Conservation (phyloP, 2,329 filamentous ascomycete genomes). For the Dendrostoma leiphaemia region DNA sequence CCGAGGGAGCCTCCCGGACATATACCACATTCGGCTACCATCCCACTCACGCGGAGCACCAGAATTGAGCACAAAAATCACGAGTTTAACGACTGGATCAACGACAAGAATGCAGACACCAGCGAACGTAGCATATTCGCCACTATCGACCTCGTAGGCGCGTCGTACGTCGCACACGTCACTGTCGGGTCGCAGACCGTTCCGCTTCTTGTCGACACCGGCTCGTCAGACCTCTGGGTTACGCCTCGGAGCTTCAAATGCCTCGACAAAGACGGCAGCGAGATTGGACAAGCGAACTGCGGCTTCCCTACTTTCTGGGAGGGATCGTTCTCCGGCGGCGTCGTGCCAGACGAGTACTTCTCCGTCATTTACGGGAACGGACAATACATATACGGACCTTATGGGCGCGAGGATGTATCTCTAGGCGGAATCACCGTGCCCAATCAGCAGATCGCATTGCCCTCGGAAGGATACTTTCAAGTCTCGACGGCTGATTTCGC, state of each 20-base stretch:
- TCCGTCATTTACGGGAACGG: slow-evolving; percentile 10
- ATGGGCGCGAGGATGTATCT: slow-evolving; percentile 7
- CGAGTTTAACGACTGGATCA: neutral
- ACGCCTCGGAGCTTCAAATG: slow-evolving; percentile 7
- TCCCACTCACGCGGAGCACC: neutral
- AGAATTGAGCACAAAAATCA: neutral
- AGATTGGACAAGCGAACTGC: neutral
- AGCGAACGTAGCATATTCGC: neutral
- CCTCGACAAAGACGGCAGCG: neutral
- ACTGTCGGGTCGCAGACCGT: slow-evolving; percentile 24
- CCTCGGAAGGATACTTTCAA: slow-evolving; percentile 3
- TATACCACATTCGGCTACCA: neutral
- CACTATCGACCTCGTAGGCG: neutral
- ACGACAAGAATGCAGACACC: neutral
- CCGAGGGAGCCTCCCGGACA: no score
- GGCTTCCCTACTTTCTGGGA: slow-evolving; percentile 3
- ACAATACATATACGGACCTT: slow-evolving; percentile 11
- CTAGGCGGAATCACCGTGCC: slow-evolving; percentile 6
- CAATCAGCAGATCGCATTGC: slow-evolving; percentile 10
- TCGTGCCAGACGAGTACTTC: slow-evolving; percentile 8
- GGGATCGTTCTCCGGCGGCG: neutral
- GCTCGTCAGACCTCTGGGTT: slow-evolving; percentile 22
- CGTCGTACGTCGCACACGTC: slow-evolving; percentile 27
- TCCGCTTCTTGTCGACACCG: slow-evolving; percentile 28
- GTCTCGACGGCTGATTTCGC: slow-evolving; percentile 7